Conservation (phyloP, 805 yeast genomes). For the Brettanomyces nanus region DNA sequence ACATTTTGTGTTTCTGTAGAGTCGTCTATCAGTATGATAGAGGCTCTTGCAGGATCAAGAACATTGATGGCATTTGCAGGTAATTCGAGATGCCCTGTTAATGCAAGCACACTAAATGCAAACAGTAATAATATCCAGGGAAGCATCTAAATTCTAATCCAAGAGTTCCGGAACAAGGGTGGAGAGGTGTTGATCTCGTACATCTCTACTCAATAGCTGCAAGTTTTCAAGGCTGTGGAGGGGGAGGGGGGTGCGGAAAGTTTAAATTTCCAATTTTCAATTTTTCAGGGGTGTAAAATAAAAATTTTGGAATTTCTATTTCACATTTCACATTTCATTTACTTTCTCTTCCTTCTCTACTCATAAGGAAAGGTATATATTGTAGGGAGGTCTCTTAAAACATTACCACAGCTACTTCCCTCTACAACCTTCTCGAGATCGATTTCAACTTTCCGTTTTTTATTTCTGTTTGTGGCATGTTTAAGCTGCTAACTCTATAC, state of each 20-base stretch:
- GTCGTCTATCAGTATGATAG: slow-evolving; percentile 3
- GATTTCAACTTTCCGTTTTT: slow-evolving; percentile 3
- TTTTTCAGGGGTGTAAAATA: too few relatives aligned
- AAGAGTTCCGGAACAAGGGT: too few relatives aligned
- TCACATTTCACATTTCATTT: too few relatives aligned
- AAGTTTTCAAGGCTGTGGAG: too few relatives aligned
- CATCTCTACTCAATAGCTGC: too few relatives aligned
- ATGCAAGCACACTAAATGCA: too few relatives aligned
- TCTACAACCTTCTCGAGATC: slow-evolving; percentile 31
- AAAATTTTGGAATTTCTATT: too few relatives aligned
- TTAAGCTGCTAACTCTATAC: not conserved
- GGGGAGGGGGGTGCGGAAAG: too few relatives aligned
- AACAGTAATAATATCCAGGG: too few relatives aligned
- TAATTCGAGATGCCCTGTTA: not conserved
- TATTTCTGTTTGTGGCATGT: not conserved
- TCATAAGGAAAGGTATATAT: slow-evolving; percentile 29
- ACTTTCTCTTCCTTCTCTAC: slow-evolving; percentile 18
- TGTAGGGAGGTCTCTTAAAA: slow-evolving; percentile 31
- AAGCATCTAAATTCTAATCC: too few relatives aligned
- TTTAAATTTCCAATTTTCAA: too few relatives aligned
- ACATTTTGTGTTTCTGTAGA: not conserved
- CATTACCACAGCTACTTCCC: slow-evolving; percentile 27
- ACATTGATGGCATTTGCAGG: slow-evolving; percentile 1
- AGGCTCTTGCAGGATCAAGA: slow-evolving; percentile 17
- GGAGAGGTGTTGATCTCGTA: too few relatives aligned